Percentiles rank a stretch among this genome's conserved stretches.
These are phyloP conservation scores for Lipomyces oligophaga DNA, from an alignment of 805 yeast genomes.

Conservation along the genomic window DNA sequence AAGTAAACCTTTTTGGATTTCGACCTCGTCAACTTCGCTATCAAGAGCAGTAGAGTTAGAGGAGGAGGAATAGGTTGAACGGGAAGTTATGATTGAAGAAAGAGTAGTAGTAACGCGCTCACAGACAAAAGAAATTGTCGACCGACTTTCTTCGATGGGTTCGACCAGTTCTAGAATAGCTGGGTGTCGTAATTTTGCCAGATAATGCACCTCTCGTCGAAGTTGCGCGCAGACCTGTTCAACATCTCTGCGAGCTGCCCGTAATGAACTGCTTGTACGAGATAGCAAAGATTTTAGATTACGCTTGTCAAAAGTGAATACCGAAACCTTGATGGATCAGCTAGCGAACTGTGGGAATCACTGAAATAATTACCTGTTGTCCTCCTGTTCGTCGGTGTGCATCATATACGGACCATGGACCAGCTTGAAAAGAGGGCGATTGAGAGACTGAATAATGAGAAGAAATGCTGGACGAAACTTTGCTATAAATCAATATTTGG, in stretches of 20 bases:
- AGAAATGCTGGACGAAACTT: conserved; percentile 27
- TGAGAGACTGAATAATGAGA: conserved; percentile 59
- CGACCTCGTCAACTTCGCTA: conserved; percentile 52
- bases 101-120: conserved; percentile 68
- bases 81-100: conserved; percentile 41
- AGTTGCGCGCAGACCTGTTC: conserved; percentile 65
- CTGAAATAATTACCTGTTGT: conserved; percentile 32
- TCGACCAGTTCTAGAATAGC: conserved; percentile 78
- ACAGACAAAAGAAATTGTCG: conserved; percentile 74
- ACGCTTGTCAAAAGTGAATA: conserved; percentile 81
- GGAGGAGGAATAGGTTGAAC: no score
- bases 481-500: not conserved
- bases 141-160: conserved; percentile 81
- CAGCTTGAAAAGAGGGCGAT: conserved; percentile 66
- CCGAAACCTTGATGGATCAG: conserved; percentile 53
- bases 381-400: conserved; percentile 69
- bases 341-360: conserved; percentile 11
- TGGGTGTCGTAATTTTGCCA: conserved; percentile 86
- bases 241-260: conserved; percentile 46
- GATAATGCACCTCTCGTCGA: conserved; percentile 61
- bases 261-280: conserved; percentile 49
- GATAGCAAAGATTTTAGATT: conserved; percentile 57
- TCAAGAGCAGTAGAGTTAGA: conserved; percentile 33
- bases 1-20: conserved; percentile 67
- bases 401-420: conserved; percentile 80